Conservation (phyloP, 1,284 basidiomycete genomes). For the Flammula alnicola region DNA sequence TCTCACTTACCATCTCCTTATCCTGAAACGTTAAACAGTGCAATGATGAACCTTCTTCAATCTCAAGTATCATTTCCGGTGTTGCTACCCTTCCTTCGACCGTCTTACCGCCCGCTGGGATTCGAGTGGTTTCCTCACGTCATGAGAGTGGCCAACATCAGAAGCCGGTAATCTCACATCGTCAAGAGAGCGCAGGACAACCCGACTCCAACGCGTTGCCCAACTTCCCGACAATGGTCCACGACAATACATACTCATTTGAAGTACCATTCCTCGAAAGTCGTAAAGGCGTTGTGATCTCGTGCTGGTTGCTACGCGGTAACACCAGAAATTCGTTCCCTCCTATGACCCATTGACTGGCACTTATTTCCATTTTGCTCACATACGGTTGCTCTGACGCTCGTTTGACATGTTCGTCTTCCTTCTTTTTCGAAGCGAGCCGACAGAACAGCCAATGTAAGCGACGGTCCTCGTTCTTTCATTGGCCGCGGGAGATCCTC, state of each 20-base stretch:
- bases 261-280: background rate
- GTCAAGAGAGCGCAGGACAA: background rate
- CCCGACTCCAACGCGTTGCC: background rate
- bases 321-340: too few relatives aligned
- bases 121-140: too few relatives aligned
- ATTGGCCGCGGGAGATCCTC: constrained; percentile 6
- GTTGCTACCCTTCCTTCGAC: too few relatives aligned
- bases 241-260: background rate
- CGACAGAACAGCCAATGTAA: background rate
- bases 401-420: constrained; percentile 12
- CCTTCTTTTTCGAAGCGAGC: constrained; percentile 1
- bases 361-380: constrained; percentile 13
- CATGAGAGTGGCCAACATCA: too few relatives aligned
- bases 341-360: constrained; percentile 1
- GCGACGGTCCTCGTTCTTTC: constrained; percentile 6
- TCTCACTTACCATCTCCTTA: too few relatives aligned
- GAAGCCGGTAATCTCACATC: background rate
- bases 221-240: background rate
- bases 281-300: background rate
- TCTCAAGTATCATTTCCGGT: too few relatives aligned
- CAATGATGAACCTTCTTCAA: too few relatives aligned
- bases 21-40: too few relatives aligned
- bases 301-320: background rate
- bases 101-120: too few relatives aligned
- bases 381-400: constrained; percentile 20